These are phyloP conservation scores for maize (Zea mays) DNA, from an alignment of 176 grass and related monocot genomes.

Conservation along the genomic window Zm-B73-REFERENCE-NAM-5.0 NC_050103.1:124138001-124138500, in stretches of 20 bases:
- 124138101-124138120: constrained; percentile 5
- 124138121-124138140: constrained; percentile 29
- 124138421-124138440: constrained; percentile 53
- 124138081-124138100: neutral
- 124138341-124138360: constrained; percentile 13
- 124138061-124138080: constrained; percentile 4
- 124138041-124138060: constrained; percentile 15
- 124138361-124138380: constrained; percentile 62
- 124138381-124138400: constrained; percentile 83
- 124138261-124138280: constrained; percentile 53
- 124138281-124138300: constrained; percentile 8
- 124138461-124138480: neutral
- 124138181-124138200: constrained; percentile 97
- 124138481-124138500: neutral
- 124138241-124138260: constrained; percentile 70
- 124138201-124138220: constrained; percentile 89
- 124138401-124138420: constrained; percentile 85
- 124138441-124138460: neutral
- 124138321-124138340: constrained; percentile 19
- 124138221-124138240: constrained; percentile 71
- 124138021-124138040: neutral
- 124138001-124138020: too few species aligned
- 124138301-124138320: constrained; percentile 26
- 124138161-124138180: constrained; percentile 88
- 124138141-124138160: constrained; percentile 17